Conservation (phyloP, 495 filamentous ascomycete species). For the Jackrogersella minutella region DNA sequence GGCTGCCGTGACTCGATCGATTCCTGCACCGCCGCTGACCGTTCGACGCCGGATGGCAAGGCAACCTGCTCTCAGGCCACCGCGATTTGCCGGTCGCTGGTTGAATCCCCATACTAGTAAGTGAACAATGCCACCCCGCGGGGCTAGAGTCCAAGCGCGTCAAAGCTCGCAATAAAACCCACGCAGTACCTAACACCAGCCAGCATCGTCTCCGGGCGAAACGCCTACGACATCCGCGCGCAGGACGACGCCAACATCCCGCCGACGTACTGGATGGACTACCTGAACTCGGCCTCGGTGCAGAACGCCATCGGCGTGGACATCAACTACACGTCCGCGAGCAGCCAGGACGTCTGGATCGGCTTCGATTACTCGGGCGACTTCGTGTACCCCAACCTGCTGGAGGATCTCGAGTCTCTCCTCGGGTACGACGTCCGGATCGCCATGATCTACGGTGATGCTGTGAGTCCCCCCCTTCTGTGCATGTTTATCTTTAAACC, state of each 20-base stretch:
- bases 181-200: constrained; percentile 2
- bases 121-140: too few species aligned
- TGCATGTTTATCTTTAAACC: not conserved
- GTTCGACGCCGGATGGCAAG: constrained; percentile 48
- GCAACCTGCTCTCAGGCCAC: constrained; percentile 53
- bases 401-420: constrained; percentile 56
- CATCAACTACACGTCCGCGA: constrained; percentile 57
- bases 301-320: constrained; percentile 61
- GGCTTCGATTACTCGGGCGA: constrained; percentile 60
- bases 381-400: constrained; percentile 55
- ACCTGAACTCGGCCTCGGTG: constrained; percentile 54
- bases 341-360: constrained; percentile 46
- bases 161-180: too few species aligned
- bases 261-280: constrained; percentile 55
- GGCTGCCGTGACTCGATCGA: constrained; percentile 56
- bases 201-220: constrained; percentile 50
- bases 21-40: constrained; percentile 49
- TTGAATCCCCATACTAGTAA: constrained; percentile 58
- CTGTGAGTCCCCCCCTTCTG: constrained; percentile 22
- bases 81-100: constrained; percentile 53
- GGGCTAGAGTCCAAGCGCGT: too few species aligned
- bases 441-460: constrained; percentile 57
- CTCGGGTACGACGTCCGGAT: constrained; percentile 55
- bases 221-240: constrained; percentile 63
- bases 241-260: constrained; percentile 58